Evolutionary conservation across 2,329 filamentous ascomycete species (phyloP).

Genomic region (Alternaria arbusti): DNA sequence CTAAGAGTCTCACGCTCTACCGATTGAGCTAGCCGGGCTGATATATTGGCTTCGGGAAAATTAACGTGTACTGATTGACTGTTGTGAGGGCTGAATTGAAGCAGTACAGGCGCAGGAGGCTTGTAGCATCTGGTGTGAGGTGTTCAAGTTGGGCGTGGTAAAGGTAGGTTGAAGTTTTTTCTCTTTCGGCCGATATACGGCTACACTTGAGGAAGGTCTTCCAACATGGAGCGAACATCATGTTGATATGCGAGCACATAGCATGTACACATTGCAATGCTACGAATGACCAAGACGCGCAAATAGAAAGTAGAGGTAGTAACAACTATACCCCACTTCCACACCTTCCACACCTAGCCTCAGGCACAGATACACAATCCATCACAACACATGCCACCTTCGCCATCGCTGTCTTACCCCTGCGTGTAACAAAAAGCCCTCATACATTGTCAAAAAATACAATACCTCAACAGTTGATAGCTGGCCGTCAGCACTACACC

Average conservation of each 20-base stretch:
- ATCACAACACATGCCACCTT: background rate
- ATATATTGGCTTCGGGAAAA: background rate
- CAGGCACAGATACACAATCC: background rate
- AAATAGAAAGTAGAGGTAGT: too few relatives aligned
- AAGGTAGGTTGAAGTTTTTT: background rate
- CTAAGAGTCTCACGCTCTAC: constrained; percentile 53
- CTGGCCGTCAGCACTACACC: background rate
- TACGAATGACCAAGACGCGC: background rate
- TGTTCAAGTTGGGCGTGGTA: background rate
- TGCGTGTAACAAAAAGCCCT: background rate
- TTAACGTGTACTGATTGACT: background rate
- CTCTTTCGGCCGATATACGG: background rate
- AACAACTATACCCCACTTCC: background rate
- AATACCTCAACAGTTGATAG: background rate
- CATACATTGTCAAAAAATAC: background rate
- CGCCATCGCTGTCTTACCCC: background rate
- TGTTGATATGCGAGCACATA: background rate
- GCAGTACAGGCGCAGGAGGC: background rate
- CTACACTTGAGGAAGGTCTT: background rate
- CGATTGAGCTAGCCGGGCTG: constrained; percentile 38
- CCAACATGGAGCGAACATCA: background rate
- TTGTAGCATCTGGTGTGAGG: background rate
- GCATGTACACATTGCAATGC: background rate
- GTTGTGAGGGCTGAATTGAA: background rate
- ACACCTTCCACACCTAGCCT: background rate